Evolutionary conservation across 2,329 filamentous ascomycete species (phyloP).

Genomic region (Sclerotinia borealis): DNA sequence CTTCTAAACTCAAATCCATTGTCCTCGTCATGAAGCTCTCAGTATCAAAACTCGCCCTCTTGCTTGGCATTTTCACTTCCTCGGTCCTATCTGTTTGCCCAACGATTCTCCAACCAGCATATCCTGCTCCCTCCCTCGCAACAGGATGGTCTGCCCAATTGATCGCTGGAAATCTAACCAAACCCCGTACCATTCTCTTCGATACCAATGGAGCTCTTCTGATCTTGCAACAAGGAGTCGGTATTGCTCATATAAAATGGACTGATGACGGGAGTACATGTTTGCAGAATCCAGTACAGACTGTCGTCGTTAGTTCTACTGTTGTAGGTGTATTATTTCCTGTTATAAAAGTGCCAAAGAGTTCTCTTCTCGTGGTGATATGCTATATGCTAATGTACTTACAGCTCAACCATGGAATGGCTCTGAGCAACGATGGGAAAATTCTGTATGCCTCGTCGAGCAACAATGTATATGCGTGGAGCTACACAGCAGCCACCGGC

Average conservation of each 20-base stretch:
- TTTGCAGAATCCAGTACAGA: conserved; percentile 22
- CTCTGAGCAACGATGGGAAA: conserved; percentile 46
- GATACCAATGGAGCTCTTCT: conserved; percentile 30
- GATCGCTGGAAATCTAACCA: conserved; percentile 23
- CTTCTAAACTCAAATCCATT: not conserved
- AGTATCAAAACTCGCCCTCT: not conserved
- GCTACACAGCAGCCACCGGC: conserved; percentile 51
- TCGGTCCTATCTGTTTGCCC: not conserved
- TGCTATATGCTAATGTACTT: conserved; percentile 13
- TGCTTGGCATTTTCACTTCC: too few species aligned
- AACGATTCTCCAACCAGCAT: conserved; percentile 10
- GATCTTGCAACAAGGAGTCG: conserved; percentile 26
- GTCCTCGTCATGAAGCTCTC: not conserved
- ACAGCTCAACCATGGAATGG: conserved; percentile 51
- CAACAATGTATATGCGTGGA: conserved; percentile 56
- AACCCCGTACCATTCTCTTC: conserved; percentile 30
- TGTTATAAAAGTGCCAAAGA: not conserved
- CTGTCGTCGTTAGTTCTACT: conserved; percentile 19
- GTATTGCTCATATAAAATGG: conserved; percentile 27
- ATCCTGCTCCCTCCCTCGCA: conserved; percentile 21
- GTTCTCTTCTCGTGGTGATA: not conserved
- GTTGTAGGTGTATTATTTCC: conserved; percentile 9
- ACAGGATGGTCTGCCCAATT: conserved; percentile 29
- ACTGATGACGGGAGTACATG: conserved; percentile 24
- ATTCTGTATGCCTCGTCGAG: conserved; percentile 53